These are phyloP conservation scores for Berkeleyomyces rouxiae DNA, from an alignment of 2,329 filamentous ascomycete genomes.

Conservation along the genomic window DNA sequence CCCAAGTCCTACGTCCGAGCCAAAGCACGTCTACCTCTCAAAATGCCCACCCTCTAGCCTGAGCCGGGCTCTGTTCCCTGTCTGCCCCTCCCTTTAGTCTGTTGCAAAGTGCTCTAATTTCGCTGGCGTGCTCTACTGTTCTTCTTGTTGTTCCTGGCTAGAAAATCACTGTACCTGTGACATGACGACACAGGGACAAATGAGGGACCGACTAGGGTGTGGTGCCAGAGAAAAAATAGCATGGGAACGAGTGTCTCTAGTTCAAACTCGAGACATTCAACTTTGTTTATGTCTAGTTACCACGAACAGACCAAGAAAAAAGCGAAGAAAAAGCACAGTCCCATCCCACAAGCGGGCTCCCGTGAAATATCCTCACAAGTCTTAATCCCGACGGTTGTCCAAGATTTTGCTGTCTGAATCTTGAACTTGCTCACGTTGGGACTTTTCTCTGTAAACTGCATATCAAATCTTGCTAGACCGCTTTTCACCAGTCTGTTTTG, in stretches of 20 bases:
- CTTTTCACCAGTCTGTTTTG: neutral
- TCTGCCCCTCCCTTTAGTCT: slow-evolving; percentile 10
- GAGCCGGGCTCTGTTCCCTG: neutral
- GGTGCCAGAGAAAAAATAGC: neutral
- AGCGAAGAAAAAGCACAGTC: slow-evolving; percentile 2
- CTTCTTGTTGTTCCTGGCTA: slow-evolving; percentile 1
- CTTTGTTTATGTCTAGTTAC: neutral
- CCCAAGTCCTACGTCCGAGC: neutral
- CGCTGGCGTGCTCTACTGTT: neutral
- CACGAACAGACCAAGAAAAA: neutral
- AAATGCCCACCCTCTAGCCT: too few species aligned
- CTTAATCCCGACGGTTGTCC: slow-evolving; percentile 13
- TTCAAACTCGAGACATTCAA: slow-evolving; percentile 2
- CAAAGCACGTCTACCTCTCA: too few species aligned
- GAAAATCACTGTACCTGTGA: neutral
- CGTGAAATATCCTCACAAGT: neutral
- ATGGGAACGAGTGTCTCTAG: neutral
- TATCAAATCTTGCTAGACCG: neutral
- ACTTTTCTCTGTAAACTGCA: neutral
- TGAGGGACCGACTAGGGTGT: neutral
- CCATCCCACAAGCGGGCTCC: neutral
- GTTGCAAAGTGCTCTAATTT: neutral
- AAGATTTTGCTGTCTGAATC: neutral
- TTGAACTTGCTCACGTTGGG: neutral
- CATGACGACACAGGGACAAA: slow-evolving; percentile 1